phyloP scores from a whole-genome alignment of 177 flowering plant genomes.

The Vitis hybrid region DNA sequence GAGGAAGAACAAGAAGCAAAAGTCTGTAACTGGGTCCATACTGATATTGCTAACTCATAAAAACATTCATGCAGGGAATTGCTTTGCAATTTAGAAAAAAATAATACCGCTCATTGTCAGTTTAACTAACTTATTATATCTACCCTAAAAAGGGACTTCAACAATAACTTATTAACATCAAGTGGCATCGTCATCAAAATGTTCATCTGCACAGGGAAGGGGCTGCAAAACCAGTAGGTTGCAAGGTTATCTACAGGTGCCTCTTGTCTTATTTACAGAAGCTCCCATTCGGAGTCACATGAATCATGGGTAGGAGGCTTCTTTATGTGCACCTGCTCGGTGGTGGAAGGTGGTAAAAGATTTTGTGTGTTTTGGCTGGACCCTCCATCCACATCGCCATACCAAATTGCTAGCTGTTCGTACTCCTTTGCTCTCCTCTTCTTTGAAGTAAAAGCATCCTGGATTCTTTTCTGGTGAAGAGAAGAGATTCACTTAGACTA shows the following conservation, averaged over 20 bases:
- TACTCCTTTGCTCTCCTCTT: constrained; percentile 45
- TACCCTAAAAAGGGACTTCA: neutral
- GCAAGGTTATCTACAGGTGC: neutral
- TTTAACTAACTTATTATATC: neutral
- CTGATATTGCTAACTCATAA: no score
- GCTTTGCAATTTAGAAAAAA: neutral
- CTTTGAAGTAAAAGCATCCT: constrained; percentile 35
- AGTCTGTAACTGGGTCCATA: no score
- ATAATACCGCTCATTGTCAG: neutral
- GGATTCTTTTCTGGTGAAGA: constrained; percentile 32
- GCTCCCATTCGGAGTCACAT: constrained; percentile 46
- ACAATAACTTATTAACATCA: neutral
- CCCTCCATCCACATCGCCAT: constrained; percentile 32
- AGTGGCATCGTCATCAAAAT: neutral
- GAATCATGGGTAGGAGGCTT: constrained; percentile 8
- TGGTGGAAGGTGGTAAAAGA: constrained; percentile 6
- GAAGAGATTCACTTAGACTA: neutral
- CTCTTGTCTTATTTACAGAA: constrained; percentile 21
- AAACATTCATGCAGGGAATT: neutral
- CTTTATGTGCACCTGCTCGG: neutral
- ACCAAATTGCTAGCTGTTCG: constrained; percentile 43
- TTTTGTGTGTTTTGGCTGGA: constrained; percentile 8
- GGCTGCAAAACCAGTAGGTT: constrained; percentile 1
- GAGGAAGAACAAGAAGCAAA: no score
- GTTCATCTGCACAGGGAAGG: constrained; percentile 5